phyloP scores from a whole-genome alignment of 306 rosid species.

The Dryas octopetala region DNA sequence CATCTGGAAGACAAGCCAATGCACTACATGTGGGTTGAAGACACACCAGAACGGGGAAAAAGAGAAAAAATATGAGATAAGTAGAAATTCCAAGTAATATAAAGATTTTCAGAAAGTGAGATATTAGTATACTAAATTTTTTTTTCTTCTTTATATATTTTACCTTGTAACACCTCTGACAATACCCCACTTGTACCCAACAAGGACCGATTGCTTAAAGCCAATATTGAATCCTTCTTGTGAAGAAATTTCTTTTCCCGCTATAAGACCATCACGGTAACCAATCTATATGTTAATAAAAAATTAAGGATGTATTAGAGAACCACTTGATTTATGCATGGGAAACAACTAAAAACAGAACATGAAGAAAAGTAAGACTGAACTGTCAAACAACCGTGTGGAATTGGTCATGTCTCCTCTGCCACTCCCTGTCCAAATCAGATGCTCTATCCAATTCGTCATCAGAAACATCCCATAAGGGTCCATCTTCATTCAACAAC shows the following conservation, averaged over 20 bases:
- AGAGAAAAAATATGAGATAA: constrained; percentile 10
- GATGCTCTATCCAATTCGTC: constrained; percentile 43
- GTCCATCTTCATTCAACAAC: constrained; percentile 35
- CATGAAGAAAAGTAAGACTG: background rate
- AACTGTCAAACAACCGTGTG: constrained; percentile 51
- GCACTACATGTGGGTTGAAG: constrained; percentile 40
- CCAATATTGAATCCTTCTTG: constrained; percentile 88
- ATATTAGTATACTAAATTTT: background rate
- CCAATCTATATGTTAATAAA: constrained; percentile 48
- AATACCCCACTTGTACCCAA: constrained; percentile 70
- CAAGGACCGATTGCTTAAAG: constrained; percentile 62
- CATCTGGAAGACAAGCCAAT: constrained; percentile 58
- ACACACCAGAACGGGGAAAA: constrained; percentile 9
- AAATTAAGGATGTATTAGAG: background rate
- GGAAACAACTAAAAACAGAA: constrained; percentile 4
- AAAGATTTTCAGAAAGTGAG: background rate
- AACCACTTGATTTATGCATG: background rate
- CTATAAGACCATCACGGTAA: constrained; percentile 82
- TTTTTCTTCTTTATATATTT: background rate
- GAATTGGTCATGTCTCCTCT: constrained; percentile 62
- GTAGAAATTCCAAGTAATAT: background rate
- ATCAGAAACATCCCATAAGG: constrained; percentile 46
- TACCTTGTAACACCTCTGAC: constrained; percentile 89
- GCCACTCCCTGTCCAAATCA: constrained; percentile 75
- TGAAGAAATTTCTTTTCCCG: constrained; percentile 77